Percentiles rank a stretch among this genome's conserved stretches.
These are phyloP conservation scores for Candolleomyces aberdarensis DNA, from an alignment of 768 basidiomycete genomes.

Conservation along the genomic window DNA sequence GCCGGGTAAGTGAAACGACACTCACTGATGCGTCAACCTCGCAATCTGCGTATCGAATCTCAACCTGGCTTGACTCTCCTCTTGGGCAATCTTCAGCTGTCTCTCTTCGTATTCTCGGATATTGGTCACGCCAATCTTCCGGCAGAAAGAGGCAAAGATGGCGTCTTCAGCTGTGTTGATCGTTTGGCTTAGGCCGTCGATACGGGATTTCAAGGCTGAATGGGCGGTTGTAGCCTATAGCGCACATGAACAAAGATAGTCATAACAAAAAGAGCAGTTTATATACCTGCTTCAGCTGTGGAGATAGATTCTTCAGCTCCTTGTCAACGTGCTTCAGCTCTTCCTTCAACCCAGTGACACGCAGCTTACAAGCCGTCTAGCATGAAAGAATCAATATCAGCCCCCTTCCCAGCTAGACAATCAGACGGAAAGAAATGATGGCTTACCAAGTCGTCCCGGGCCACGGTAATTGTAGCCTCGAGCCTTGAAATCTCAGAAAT, in stretches of 20 bases:
- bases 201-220: slow-evolving; percentile 48
- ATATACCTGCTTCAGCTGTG: slow-evolving; percentile 68
- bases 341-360: slow-evolving; percentile 74
- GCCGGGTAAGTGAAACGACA: slow-evolving; percentile 19
- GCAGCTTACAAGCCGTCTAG: slow-evolving; percentile 76
- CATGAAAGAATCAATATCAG: neutral
- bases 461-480: slow-evolving; percentile 71
- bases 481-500: slow-evolving; percentile 74
- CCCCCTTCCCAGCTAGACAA: too few species aligned
- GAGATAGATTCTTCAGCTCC: slow-evolving; percentile 61
- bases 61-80: slow-evolving; percentile 80
- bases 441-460: slow-evolving; percentile 80
- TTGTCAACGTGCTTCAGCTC: slow-evolving; percentile 81
- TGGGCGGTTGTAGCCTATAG: slow-evolving; percentile 53
- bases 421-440: neutral
- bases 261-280: too few species aligned
- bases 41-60: slow-evolving; percentile 86
- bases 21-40: slow-evolving; percentile 78
- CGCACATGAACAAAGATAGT: too few species aligned
- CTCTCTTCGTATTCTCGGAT: slow-evolving; percentile 94
- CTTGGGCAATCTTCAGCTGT: slow-evolving; percentile 84
- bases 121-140: slow-evolving; percentile 69
- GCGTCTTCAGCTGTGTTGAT: slow-evolving; percentile 80
- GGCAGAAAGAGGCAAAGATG: slow-evolving; percentile 77
- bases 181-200: slow-evolving; percentile 49